Evolutionary conservation across 1,139 yeast species (phyloP).

Genomic region (Yamadazyma atlantica): DNA sequence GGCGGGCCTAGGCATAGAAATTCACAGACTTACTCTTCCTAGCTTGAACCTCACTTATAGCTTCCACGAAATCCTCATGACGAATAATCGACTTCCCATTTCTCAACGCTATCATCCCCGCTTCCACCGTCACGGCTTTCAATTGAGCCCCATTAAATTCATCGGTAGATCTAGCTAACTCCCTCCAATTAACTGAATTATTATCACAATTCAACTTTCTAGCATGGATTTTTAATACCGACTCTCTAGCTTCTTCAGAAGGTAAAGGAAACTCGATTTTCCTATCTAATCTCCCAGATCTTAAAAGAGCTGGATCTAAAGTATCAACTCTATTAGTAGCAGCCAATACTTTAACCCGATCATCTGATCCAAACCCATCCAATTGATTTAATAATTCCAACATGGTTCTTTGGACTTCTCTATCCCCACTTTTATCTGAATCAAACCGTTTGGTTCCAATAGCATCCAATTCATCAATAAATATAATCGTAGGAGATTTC

Average conservation of each 20-base stretch:
- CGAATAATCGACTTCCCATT: conserved; percentile 89
- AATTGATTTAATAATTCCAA: conserved; percentile 93
- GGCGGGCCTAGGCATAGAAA: conserved; percentile 69
- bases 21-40: conserved; percentile 93
- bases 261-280: conserved; percentile 98
- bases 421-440: conserved; percentile 95
- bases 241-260: conserved; percentile 94
- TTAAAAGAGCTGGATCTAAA: conserved; percentile 91
- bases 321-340: conserved; percentile 99
- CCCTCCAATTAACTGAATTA: conserved; percentile 90
- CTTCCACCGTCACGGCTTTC: conserved; percentile 97
- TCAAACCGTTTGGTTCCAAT: conserved; percentile 98
- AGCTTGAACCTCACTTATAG: conserved; percentile 97
- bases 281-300: conserved; percentile 97
- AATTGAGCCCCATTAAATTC: conserved; percentile 98
- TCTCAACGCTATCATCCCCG: conserved; percentile 98
- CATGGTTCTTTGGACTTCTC: conserved; percentile 99
- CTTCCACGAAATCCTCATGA: conserved; percentile 98
- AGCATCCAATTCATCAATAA: conserved; percentile 97
- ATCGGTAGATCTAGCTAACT: conserved; percentile 94
- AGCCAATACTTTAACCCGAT: conserved; percentile 93
- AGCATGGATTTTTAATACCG: conserved; percentile 93
- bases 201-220: conserved; percentile 95
- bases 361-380: conserved; percentile 98
- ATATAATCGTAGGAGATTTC: conserved; percentile 96